Evolutionary conservation across 1,139 yeast species (phyloP), one percentile per base, ranked within the genome.

Genomic region (Geotrichum siamense): DNA sequence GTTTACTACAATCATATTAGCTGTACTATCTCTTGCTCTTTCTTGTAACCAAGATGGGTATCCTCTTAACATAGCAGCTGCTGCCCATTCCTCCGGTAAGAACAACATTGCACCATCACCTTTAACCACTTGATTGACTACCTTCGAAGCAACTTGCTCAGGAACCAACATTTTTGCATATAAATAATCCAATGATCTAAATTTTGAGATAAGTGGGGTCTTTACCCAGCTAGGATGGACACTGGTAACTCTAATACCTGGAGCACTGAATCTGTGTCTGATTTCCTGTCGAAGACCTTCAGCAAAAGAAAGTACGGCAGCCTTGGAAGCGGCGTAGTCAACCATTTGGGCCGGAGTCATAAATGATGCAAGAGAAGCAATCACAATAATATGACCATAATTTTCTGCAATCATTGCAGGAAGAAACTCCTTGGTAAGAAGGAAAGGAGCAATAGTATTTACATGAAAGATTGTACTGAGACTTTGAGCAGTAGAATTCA

Each of bases 301-400:
- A 57, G 82, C 91, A 39, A 82, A 64, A 0, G 84, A 82, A 45
- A 82, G 75, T 30, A 80, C 65, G 0, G 87, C 91, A 0, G 85
- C 76, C 59, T 83, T 82, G 8, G 86, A 74, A 0, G 89, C 86
- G 0, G 89, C 87, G 57, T 82, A 82, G 0, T 81, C 81, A 32
- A 64, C 43, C 48, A 82, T 64, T 32, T 79, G 64, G 2, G 91
- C 84, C 0, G 93, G 91, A 0, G 87, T 74, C 72, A 81, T 71
- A 51, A 78, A 77, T 0, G 91, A 91, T 44, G 82, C 65, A 0
- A 80, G 79, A 0, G 89, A 81, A 0, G 84, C 83, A 32, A 82
- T 67, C 3, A 85, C 81, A 19, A 82, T 71, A n/a, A 83, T 69
- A 58, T 79, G 82, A 0, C 91, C 91, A 43, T 83, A 63, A 45